Conservation (phyloP, 2,329 filamentous ascomycete genomes). For the Aphanoascus verrucosus region DNA sequence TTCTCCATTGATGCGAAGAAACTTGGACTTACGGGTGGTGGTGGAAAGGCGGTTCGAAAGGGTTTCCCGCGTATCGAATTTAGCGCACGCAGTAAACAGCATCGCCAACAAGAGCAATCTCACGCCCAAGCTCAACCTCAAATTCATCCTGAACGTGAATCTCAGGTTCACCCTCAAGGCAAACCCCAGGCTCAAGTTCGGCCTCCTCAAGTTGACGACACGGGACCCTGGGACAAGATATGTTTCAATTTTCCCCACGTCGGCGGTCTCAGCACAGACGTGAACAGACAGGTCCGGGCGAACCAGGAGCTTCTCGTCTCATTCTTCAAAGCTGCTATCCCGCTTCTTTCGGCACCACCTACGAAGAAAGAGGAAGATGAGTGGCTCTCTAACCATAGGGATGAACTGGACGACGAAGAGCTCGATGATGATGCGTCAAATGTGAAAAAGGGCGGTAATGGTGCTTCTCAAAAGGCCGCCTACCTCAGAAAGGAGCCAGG, state of each 20-base stretch:
- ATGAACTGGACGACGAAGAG: slow-evolving; percentile 15
- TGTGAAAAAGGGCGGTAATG: slow-evolving; percentile 13
- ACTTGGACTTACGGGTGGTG: slow-evolving; percentile 28
- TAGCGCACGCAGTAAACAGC: not conserved
- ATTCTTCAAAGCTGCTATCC: slow-evolving; percentile 39
- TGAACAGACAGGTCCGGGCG: slow-evolving; percentile 84
- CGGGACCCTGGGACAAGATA: slow-evolving; percentile 58
- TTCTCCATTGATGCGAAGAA: slow-evolving; percentile 38
- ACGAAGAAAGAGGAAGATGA: slow-evolving; percentile 14
- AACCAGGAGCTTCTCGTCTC: slow-evolving; percentile 57
- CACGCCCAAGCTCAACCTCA: too few relatives aligned
- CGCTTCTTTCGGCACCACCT: slow-evolving; percentile 28
- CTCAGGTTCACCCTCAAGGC: too few relatives aligned
- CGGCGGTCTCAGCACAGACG: slow-evolving; percentile 80
- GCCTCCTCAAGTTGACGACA: slow-evolving; percentile 15
- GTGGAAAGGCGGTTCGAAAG: slow-evolving; percentile 37
- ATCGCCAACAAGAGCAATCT: too few relatives aligned
- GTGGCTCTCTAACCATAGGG: slow-evolving; percentile 17
- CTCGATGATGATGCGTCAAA: slow-evolving; percentile 14
- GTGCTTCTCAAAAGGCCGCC: slow-evolving; percentile 12
- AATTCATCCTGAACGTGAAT: too few relatives aligned
- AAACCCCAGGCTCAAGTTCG: not conserved
- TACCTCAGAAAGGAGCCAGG: slow-evolving; percentile 27
- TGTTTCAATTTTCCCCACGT: slow-evolving; percentile 97
- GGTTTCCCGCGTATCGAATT: slow-evolving; percentile 24